Percentiles rank a stretch among this genome's conserved stretches.
Conservation (phyloP, 768 basidiomycete genomes). For the Rhizopogon vinicolor region DNA sequence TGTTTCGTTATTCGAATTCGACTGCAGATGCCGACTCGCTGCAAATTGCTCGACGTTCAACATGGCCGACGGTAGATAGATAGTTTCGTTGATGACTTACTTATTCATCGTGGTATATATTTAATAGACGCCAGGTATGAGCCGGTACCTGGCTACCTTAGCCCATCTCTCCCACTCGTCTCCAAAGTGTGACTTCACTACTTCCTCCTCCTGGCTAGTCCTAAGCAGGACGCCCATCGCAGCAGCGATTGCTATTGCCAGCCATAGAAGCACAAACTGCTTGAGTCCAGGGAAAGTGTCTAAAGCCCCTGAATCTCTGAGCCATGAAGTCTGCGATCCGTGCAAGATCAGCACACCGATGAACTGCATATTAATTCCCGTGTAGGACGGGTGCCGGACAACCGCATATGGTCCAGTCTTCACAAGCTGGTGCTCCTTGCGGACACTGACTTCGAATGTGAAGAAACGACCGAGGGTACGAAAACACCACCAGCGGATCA, state of each 20-base stretch:
- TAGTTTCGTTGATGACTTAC: no score
- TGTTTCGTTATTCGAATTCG: no score
- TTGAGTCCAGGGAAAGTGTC: neutral
- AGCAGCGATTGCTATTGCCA: neutral
- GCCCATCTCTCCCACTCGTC: slow-evolving; percentile 29
- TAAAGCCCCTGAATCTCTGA: slow-evolving; percentile 6
- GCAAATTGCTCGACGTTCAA: neutral
- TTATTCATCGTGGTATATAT: no score
- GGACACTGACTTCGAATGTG: slow-evolving; percentile 29
- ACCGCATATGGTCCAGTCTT: slow-evolving; percentile 14
- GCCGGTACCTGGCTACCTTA: slow-evolving; percentile 18
- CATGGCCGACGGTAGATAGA: no score
- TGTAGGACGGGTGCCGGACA: slow-evolving; percentile 5
- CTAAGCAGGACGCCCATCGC: neutral
- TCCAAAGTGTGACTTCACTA: slow-evolving; percentile 25
- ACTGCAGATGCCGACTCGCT: neutral
- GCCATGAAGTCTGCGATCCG: slow-evolving; percentile 8
- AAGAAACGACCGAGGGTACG: slow-evolving; percentile 29
- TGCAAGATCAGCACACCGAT: neutral
- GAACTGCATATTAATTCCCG: slow-evolving; percentile 4
- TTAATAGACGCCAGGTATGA: slow-evolving; percentile 29
- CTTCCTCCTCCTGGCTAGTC: slow-evolving; percentile 19
- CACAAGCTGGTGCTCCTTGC: slow-evolving; percentile 11
- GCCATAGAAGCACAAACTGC: neutral
- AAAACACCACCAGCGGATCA: slow-evolving; percentile 30